Evolutionary conservation across 2,329 filamentous ascomycete species (phyloP), one percentile per base, ranked within the genome.

Genomic region (Corynespora cassiicola): DNA sequence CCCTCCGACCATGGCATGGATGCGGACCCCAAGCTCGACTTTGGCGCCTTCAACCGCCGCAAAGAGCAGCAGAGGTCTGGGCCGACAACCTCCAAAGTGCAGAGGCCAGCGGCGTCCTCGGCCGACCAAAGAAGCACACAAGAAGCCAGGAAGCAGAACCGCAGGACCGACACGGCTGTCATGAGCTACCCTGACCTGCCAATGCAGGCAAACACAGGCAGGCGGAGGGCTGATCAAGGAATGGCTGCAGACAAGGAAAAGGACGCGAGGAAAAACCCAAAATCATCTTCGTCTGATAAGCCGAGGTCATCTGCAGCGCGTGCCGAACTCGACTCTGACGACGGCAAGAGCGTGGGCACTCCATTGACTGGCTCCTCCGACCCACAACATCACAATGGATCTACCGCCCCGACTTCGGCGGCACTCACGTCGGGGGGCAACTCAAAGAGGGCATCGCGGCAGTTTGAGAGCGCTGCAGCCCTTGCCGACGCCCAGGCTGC

Each of bases 391-490:
- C 53, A 68, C 50, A 63, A 58, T 37, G 55, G 56, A 6, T 73
- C 71, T 1, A 74, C 72, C 4, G 71, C 65, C 16, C 62, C 69
- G 24, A 74, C 70, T 5, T 73, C 72, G 11, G 66, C 67, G 3
- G 66, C 61, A 12, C 54, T 69, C 18, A 72, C 72, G 12, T 69
- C 67, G 15, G 65, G 62, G 14, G 56, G 60, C 11, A 57, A 51
- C 26, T 74, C 72, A 5, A 72, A 73, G 44, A 61, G 71, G 16
- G 61, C 57, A 9, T 74, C 72, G 8, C 60, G 59, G 21, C 66
- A 71, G 22, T 50, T 64, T 9, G 47, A 64, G 2, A 55, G 44
- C 23, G 57, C 63, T n/a, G 54, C 60, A 2, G 63, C 65, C n/a
- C 60, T 65, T 27, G 61, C 68, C 15, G 70, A 73, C 33, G 58